Conservation (phyloP, 2,329 filamentous ascomycete genomes). For the Balansia obtecta region DNA sequence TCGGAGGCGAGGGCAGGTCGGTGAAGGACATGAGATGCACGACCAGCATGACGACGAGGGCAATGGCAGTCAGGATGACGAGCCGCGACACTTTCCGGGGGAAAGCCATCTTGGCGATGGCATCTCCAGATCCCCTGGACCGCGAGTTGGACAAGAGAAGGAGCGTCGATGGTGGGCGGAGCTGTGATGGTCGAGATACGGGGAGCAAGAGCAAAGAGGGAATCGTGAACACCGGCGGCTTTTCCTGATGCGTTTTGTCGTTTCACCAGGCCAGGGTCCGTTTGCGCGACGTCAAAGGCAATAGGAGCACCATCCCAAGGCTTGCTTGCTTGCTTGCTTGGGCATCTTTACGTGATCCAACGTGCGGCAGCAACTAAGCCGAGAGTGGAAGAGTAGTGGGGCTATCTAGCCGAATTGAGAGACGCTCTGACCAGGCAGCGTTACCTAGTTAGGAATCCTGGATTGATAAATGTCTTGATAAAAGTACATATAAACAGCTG, state of each 20-base stretch:
- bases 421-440: too few relatives aligned
- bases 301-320: too few relatives aligned
- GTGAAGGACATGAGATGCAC: constrained; percentile 11
- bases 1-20: constrained; percentile 1
- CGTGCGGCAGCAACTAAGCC: too few relatives aligned
- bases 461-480: too few relatives aligned
- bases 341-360: too few relatives aligned
- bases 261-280: not conserved
- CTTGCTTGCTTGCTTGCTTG: too few relatives aligned
- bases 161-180: not conserved
- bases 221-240: not conserved
- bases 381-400: too few relatives aligned
- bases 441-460: too few relatives aligned
- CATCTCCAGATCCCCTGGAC: constrained; percentile 1
- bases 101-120: constrained; percentile 11
- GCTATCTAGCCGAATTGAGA: not conserved
- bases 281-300: too few relatives aligned
- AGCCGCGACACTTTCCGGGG: constrained; percentile 13
- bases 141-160: not conserved
- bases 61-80: constrained; percentile 11
- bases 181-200: not conserved
- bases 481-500: too few relatives aligned
- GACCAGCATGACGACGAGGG: constrained; percentile 12
- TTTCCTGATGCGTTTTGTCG: too few relatives aligned
- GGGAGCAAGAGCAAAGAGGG: not conserved